Evolutionary conservation across 1,284 basidiomycete species (phyloP).

Genomic region (Ceratobasidium sp.): DNA sequence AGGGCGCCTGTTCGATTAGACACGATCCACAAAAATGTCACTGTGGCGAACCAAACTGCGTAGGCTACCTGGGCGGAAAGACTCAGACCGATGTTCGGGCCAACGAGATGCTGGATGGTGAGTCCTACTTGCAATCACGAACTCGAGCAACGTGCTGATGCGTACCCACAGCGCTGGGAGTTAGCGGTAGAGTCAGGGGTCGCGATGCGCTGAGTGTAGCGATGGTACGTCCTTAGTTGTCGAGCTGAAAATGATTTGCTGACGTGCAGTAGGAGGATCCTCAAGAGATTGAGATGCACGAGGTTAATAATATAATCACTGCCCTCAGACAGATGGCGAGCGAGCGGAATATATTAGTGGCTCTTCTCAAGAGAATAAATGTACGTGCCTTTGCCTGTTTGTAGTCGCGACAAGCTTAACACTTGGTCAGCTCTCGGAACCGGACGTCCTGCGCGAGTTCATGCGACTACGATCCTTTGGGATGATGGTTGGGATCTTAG

Average conservation of each 20-base stretch:
- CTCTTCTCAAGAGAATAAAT: conserved; percentile 89
- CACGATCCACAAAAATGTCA: conserved; percentile 97
- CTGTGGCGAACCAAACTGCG: conserved; percentile 96
- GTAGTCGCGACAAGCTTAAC: neutral
- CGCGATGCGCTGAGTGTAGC: conserved; percentile 73
- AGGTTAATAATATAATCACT: conserved; percentile 92
- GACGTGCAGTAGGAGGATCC: conserved; percentile 59
- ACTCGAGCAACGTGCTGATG: conserved; percentile 43
- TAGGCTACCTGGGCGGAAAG: conserved; percentile 97
- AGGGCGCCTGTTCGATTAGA: conserved; percentile 60
- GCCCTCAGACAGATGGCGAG: conserved; percentile 91
- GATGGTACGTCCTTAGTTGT: conserved; percentile 13
- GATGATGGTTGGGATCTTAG: conserved; percentile 90
- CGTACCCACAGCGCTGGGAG: conserved; percentile 83
- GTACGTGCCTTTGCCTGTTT: conserved; percentile 62
- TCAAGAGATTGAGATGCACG: conserved; percentile 84
- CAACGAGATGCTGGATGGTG: conserved; percentile 90
- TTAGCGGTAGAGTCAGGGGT: conserved; percentile 83
- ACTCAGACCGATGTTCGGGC: conserved; percentile 94
- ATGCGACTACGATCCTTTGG: conserved; percentile 96
- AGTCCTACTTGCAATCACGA: conserved; percentile 51
- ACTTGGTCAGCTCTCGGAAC: conserved; percentile 62
- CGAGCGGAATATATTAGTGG: conserved; percentile 82
- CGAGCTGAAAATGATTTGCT: conserved; percentile 20
- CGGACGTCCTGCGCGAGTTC: conserved; percentile 82